These are phyloP conservation scores for Cryomyces minteri DNA, from an alignment of 495 filamentous ascomycete species.

Conservation along the genomic window DNA sequence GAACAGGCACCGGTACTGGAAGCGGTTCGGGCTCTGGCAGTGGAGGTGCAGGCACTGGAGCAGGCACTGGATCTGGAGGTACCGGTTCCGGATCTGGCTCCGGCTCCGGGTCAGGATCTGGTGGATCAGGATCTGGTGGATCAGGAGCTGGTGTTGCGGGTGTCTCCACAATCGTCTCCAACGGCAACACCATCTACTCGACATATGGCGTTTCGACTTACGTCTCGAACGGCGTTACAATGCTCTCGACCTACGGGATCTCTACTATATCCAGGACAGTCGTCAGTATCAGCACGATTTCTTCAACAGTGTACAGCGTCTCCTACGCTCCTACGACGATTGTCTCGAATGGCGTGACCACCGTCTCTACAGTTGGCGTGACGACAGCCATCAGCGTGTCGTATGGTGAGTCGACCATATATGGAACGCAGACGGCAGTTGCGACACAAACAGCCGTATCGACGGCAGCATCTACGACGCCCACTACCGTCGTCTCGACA, in stretches of 20 bases:
- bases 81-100: background rate
- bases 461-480: background rate
- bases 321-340: background rate
- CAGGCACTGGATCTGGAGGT: background rate
- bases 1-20: background rate
- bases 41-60: slow-evolving; percentile 1
- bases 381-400: background rate
- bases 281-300: background rate
- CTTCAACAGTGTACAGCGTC: background rate
- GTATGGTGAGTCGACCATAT: background rate
- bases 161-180: background rate
- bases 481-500: background rate
- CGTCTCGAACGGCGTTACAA: background rate
- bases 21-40: background rate
- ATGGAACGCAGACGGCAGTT: background rate
- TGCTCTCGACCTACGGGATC: background rate
- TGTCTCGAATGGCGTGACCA: background rate
- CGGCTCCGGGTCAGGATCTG: background rate
- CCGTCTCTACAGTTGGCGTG: background rate
- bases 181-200: background rate
- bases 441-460: background rate
- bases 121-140: background rate
- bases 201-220: background rate
- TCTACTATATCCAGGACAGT: background rate
- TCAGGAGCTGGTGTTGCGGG: background rate